These are phyloP conservation scores for Phaffomyces thermotolerans DNA, from an alignment of 805 yeast species.

Conservation along the genomic window DNA sequence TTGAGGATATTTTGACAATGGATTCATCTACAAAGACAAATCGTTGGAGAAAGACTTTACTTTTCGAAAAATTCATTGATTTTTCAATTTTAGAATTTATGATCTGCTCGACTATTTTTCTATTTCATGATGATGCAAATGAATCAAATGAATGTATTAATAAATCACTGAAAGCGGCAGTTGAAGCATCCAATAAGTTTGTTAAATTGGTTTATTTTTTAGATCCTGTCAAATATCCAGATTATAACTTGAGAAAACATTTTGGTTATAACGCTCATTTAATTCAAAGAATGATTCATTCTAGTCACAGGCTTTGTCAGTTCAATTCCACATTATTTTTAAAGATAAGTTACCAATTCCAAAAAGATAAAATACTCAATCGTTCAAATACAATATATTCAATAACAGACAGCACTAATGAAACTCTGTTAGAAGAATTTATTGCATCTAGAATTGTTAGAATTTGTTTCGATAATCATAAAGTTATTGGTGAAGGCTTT, in stretches of 20 bases:
- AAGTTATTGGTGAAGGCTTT: neutral
- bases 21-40: conserved; percentile 2
- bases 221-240: neutral
- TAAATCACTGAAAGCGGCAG: neutral
- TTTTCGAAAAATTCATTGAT: neutral
- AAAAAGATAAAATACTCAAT: neutral
- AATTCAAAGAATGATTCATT: conserved; percentile 2
- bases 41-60: neutral
- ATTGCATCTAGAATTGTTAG: neutral
- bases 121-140: neutral
- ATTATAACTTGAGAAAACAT: neutral
- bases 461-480: neutral
- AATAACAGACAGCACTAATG: too few species aligned
- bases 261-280: conserved; percentile 1
- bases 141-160: neutral
- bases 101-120: neutral
- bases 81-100: neutral
- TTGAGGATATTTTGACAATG: neutral
- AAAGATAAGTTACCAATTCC: neutral
- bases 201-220: neutral
- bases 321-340: neutral
- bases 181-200: neutral
- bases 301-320: neutral
- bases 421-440: neutral
- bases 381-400: too few species aligned